Conservation (phyloP, 139 green algal species). For the Diplosphaera chodatii region DNA sequence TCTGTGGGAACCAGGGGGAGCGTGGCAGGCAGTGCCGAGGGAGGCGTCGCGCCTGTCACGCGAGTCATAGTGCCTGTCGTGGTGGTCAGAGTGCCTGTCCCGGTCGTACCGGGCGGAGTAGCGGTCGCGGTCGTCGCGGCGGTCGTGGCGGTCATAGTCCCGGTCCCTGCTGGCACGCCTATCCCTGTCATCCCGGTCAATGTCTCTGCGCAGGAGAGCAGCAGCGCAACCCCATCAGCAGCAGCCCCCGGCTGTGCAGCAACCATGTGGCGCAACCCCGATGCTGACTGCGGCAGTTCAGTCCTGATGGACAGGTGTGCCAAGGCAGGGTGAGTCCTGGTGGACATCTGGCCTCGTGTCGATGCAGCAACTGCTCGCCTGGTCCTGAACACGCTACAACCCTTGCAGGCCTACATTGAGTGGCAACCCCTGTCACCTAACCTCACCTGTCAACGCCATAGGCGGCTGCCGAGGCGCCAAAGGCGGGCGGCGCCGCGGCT, state of each 20-base stretch:
- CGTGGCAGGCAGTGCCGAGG: too few relatives aligned
- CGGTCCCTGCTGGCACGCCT: too few relatives aligned
- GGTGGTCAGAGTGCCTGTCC: neutral
- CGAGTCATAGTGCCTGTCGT: neutral
- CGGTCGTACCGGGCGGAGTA: neutral
- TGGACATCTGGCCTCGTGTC: too few relatives aligned
- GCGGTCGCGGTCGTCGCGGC: neutral
- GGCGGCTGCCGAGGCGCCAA: constrained; percentile 17
- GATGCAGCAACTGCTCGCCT: too few relatives aligned
- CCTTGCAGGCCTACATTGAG: neutral
- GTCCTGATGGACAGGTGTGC: neutral
- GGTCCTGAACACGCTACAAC: neutral
- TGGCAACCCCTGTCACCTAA: neutral
- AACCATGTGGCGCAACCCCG: neutral
- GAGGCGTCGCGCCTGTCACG: neutral
- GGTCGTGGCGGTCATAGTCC: neutral
- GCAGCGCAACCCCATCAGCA: neutral
- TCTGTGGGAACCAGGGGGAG: too few relatives aligned
- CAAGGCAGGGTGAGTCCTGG: too few relatives aligned
- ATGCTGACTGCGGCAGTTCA: neutral
- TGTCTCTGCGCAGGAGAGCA: neutral
- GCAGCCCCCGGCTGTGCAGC: too few relatives aligned
- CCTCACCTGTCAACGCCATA: constrained; percentile 21
- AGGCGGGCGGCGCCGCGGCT: constrained; percentile 1
- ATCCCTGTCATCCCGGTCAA: neutral